Conservation (phyloP, 495 filamentous ascomycete species). For the Penicillium steckii region DNA sequence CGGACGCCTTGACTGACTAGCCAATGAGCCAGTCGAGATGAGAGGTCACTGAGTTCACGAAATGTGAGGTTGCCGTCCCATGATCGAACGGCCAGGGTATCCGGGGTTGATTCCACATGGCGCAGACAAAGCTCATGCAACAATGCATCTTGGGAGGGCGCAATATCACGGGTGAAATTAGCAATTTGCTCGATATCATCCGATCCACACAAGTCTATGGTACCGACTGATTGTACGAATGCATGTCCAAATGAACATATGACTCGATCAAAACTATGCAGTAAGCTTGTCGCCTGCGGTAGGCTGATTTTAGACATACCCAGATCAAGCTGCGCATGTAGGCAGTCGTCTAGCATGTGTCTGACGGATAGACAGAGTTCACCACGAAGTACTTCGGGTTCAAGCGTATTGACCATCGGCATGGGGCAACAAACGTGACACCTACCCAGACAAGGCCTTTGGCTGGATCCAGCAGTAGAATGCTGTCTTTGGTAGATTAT, state of each 20-base stretch:
- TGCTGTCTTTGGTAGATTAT: constrained; percentile 11
- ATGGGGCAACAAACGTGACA: constrained; percentile 10
- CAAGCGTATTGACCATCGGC: not conserved
- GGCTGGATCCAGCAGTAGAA: not conserved
- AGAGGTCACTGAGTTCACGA: constrained; percentile 22
- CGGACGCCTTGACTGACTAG: constrained; percentile 25
- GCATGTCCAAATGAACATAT: constrained; percentile 6
- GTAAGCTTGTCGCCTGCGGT: constrained; percentile 14
- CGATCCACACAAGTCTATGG: constrained; percentile 10
- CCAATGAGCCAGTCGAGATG: constrained; percentile 21
- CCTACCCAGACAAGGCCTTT: not conserved
- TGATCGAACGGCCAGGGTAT: constrained; percentile 19
- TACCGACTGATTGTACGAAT: constrained; percentile 3
- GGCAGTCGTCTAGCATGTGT: constrained; percentile 4
- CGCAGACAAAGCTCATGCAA: constrained; percentile 16
- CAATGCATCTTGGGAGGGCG: constrained; percentile 11
- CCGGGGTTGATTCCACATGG: constrained; percentile 10
- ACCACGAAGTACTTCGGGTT: not conserved
- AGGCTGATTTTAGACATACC: not conserved
- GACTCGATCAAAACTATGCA: constrained; percentile 18
- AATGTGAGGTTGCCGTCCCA: constrained; percentile 38
- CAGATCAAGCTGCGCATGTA: constrained; percentile 11
- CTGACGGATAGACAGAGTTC: constrained; percentile 12
- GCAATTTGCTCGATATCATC: constrained; percentile 11
- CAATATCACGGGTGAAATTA: constrained; percentile 5